Conservation (phyloP, 108 stramenopile species). For the Nitzschia sp. region DNA sequence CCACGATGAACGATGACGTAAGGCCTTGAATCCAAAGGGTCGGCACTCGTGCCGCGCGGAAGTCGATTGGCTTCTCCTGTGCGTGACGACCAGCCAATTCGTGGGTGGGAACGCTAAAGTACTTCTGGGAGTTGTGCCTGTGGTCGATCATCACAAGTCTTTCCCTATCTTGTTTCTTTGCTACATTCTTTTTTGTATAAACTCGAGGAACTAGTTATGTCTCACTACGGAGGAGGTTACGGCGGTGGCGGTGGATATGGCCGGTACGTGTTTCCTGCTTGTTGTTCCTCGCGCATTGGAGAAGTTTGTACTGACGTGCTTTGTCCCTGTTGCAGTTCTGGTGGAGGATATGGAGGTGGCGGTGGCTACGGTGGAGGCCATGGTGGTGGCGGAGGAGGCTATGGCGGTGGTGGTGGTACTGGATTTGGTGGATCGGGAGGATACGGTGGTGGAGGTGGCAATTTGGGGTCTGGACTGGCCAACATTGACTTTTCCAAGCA, state of each 20-base stretch:
- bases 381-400: slow-evolving; percentile 38
- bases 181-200: no score
- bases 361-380: slow-evolving; percentile 31
- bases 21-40: no score
- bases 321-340: not conserved
- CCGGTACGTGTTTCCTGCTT: slow-evolving; percentile 2
- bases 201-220: slow-evolving; percentile 4
- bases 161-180: no score
- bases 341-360: slow-evolving; percentile 6
- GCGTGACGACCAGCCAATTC: no score
- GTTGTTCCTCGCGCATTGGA: not conserved
- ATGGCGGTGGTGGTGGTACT: slow-evolving; percentile 34
- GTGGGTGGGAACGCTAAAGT: no score
- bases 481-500: slow-evolving; percentile 81
- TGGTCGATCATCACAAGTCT: no score
- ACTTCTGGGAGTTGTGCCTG: no score
- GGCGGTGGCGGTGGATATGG: slow-evolving; percentile 35
- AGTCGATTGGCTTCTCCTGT: no score
- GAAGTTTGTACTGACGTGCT: not conserved
- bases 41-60: no score
- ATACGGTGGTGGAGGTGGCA: slow-evolving; percentile 45
- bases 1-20: no score
- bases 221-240: slow-evolving; percentile 36
- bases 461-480: slow-evolving; percentile 64
- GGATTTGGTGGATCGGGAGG: slow-evolving; percentile 32